Base-by-base conservation (phyloP, 768 basidiomycete species). In the Termitomyces sp. region DNA sequence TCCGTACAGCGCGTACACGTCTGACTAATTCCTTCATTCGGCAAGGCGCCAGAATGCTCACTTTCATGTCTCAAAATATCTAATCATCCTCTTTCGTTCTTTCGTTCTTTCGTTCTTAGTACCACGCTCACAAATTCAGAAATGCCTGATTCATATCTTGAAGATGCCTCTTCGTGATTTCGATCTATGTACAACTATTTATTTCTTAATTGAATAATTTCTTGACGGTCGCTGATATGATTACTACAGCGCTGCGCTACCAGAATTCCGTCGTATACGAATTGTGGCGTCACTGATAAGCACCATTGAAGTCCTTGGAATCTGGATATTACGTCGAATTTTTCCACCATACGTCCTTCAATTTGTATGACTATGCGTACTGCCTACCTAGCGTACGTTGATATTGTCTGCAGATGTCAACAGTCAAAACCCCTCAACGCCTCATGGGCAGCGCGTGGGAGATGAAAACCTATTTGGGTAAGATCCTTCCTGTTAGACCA, bases 41-140 rank as follows among this genome's bases (percentile, higher is more conserved):
- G 25, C 82, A 83, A 66, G 82, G 82, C 29, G 81, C 80, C 27
- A 71, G 79, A 57, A 76, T 82, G 72, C 77, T 78, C 60, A 70
- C 73, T 16, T 75, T 75, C 59, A 69, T 73, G 64, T 66, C 71
- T 32, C 64, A 59, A 48, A 68, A 66, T 53, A 56, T 55, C 10
- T 67, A 32, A 62, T 34, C 6, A 27, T 46, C 40, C 40, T 17
- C 19, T 23, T 50, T 50, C 17, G 17, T 50, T 27, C 25, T 38
- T 38, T 51, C 25, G 25, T 34, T 40, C 12, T 29, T 29, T 29
- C 29, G 29, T 29, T 29, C 7, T 7, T 29, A n/a, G n/a, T n/a
- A n/a, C n/a, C 7, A 27, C 23, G 32, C 34, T 49, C 9, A n/a
- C 34, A 16, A 8, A 23, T 11, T 27, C 37, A n/a, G 23, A 40